A percentile compares a stretch with the other conserved stretches of the same genome.
phyloP scores from a whole-genome alignment of 352 stramenopile species.

The Pythium scleroteichum region DNA sequence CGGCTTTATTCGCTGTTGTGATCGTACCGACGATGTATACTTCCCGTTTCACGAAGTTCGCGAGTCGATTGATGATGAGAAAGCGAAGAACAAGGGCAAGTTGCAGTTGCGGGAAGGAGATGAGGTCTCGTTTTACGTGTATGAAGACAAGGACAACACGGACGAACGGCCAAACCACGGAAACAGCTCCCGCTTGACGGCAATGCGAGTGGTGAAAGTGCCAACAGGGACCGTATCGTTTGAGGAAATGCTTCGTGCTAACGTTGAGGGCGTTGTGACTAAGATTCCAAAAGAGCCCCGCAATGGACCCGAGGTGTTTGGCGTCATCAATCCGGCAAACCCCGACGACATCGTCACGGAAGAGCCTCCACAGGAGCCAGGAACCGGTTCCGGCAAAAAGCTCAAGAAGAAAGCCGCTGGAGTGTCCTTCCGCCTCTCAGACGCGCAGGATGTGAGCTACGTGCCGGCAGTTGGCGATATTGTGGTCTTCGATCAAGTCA shows the following conservation, averaged over 20 bases:
- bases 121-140: constrained; percentile 80
- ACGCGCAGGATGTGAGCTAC: constrained; percentile 69
- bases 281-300: constrained; percentile 70
- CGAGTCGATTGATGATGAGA: constrained; percentile 29
- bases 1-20: constrained; percentile 73
- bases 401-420: constrained; percentile 44
- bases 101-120: constrained; percentile 54
- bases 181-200: constrained; percentile 40
- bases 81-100: constrained; percentile 26
- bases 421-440: constrained; percentile 56
- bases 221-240: constrained; percentile 60
- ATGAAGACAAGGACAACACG: constrained; percentile 62
- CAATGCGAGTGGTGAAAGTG: constrained; percentile 68
- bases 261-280: constrained; percentile 60
- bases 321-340: constrained; percentile 42
- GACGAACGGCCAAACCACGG: constrained; percentile 25
- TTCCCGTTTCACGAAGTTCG: constrained; percentile 73
- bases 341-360: constrained; percentile 5
- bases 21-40: constrained; percentile 66
- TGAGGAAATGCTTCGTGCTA: constrained; percentile 52
- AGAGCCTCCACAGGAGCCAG: constrained; percentile 15
- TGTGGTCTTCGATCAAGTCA: constrained; percentile 66
- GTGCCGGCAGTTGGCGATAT: constrained; percentile 55
- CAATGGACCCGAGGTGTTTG: constrained; percentile 59
- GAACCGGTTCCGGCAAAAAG: constrained; percentile 23